A percentile compares a stretch with the other conserved stretches of the same genome.
Conservation (phyloP, 2,329 filamentous ascomycete species). For the Fusarium albosuccineum region DNA sequence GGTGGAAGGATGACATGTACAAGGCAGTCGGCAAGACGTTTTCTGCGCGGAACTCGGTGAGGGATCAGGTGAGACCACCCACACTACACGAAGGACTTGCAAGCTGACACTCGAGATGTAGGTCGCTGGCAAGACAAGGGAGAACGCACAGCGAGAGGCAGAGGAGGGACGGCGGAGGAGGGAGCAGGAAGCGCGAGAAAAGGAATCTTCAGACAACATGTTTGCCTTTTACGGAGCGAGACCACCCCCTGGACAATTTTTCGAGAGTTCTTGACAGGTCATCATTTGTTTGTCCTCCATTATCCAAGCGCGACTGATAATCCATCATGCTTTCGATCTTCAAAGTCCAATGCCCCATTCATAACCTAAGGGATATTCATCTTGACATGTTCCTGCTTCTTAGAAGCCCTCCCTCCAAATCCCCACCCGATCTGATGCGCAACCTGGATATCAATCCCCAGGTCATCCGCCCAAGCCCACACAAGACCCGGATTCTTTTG, state of each 20-base stretch:
- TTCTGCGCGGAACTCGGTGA: background rate
- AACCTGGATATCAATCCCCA: conserved; percentile 60
- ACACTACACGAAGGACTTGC: too few relatives aligned
- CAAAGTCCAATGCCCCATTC: accelerated
- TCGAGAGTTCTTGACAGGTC: background rate
- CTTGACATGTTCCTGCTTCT: conserved; percentile 24
- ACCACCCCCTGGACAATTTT: background rate
- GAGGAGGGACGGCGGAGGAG: conserved; percentile 21
- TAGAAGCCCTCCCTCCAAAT: conserved; percentile 57
- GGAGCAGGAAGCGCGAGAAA: background rate
- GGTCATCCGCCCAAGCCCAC: conserved; percentile 67
- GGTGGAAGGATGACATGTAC: conserved; percentile 14
- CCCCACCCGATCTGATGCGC: conserved; percentile 69
- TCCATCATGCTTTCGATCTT: too few relatives aligned
- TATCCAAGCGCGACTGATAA: too few relatives aligned
- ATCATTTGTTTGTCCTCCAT: too few relatives aligned
- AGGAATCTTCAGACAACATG: conserved; percentile 1
- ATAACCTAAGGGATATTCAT: conserved; percentile 13
- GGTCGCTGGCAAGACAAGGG: conserved; percentile 20
- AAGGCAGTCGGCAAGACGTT: conserved; percentile 8
- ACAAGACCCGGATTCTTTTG: conserved; percentile 71
- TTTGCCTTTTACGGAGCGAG: background rate
- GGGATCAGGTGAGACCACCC: background rate
- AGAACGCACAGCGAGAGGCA: conserved; percentile 3
- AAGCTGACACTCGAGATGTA: background rate